Percentiles rank a stretch among this genome's conserved stretches.
Evolutionary conservation across 2,329 filamentous ascomycete species (phyloP).

Genomic region (Mollisia scopiformis): DNA sequence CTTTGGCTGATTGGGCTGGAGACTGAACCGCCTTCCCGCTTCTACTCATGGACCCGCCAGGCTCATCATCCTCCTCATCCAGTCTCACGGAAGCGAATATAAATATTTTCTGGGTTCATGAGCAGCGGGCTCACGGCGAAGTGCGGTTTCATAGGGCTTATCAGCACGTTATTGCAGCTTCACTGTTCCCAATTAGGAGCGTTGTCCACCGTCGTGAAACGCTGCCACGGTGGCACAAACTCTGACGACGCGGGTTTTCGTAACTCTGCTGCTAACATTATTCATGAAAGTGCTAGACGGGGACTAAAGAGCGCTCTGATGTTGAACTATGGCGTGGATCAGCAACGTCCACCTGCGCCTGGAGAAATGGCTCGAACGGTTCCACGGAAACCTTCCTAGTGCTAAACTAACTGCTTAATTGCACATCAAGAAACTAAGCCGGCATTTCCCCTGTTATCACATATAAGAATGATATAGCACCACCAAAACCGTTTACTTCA

Average conservation of each 20-base stretch:
- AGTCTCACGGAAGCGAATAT: neutral
- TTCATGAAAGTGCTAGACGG: neutral
- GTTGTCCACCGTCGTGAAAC: neutral
- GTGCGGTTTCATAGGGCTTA: neutral
- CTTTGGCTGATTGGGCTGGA: neutral
- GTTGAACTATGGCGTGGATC: no score
- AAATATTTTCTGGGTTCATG: neutral
- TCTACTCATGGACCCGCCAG: neutral
- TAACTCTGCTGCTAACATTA: no score
- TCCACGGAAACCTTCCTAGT: neutral
- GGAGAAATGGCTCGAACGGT: neutral
- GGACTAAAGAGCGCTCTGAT: neutral
- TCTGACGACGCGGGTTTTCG: no score
- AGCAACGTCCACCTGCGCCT: neutral
- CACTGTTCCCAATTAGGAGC: neutral
- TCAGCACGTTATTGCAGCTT: slow-evolving; percentile 6
- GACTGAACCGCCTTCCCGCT: neutral
- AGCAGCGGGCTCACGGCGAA: neutral
- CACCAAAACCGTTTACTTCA: no score
- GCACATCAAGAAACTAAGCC: neutral
- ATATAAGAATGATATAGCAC: no score
- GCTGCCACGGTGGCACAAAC: neutral
- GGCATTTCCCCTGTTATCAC: neutral
- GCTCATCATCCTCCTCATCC: no score
- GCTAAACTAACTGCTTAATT: neutral